Evolutionary conservation across 768 basidiomycete genomes (phyloP).

Genomic region (Lentinula raphanica): DNA sequence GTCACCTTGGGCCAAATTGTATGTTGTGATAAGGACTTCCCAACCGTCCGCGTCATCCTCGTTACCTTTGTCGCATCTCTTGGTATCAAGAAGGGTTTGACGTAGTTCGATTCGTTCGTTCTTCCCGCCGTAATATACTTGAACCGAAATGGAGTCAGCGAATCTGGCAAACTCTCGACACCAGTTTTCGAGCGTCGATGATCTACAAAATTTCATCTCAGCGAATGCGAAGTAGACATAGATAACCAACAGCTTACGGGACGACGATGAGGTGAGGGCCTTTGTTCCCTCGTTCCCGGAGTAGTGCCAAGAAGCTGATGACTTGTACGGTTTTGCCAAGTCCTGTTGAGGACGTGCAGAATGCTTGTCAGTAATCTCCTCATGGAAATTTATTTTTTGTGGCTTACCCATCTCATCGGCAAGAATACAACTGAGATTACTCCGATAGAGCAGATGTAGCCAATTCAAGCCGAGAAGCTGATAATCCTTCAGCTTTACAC

Average conservation of each 20-base stretch:
- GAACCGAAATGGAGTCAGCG: slow-evolving; percentile 77
- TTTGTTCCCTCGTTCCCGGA: slow-evolving; percentile 70
- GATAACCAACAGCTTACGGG: slow-evolving; percentile 46
- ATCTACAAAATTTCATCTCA: slow-evolving; percentile 37
- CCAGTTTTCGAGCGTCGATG: slow-evolving; percentile 98
- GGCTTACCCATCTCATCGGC: slow-evolving; percentile 97
- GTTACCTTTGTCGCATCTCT: slow-evolving; percentile 33
- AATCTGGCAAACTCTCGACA: slow-evolving; percentile 93
- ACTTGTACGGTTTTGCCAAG: slow-evolving; percentile 99
- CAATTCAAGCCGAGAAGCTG: slow-evolving; percentile 97
- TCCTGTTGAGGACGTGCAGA: slow-evolving; percentile 41
- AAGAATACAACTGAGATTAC: slow-evolving; percentile 85
- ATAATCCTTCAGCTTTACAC: slow-evolving; percentile 88
- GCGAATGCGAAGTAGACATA: slow-evolving; percentile 7
- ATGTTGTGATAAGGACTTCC: slow-evolving; percentile 95
- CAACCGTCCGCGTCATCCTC: slow-evolving; percentile 60
- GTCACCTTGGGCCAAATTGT: slow-evolving; percentile 88
- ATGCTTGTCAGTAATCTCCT: slow-evolving; percentile 8
- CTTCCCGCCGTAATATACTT: slow-evolving; percentile 93
- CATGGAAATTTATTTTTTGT: slow-evolving; percentile 3
- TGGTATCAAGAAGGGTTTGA: slow-evolving; percentile 62
- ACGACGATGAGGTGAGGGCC: slow-evolving; percentile 95
- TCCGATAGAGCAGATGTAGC: slow-evolving; percentile 82
- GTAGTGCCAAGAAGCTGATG: slow-evolving; percentile 89
- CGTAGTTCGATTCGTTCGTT: slow-evolving; percentile 74